Base-by-base conservation (phyloP, 306 rosid genomes). In the Vigna hirtella region DNA sequence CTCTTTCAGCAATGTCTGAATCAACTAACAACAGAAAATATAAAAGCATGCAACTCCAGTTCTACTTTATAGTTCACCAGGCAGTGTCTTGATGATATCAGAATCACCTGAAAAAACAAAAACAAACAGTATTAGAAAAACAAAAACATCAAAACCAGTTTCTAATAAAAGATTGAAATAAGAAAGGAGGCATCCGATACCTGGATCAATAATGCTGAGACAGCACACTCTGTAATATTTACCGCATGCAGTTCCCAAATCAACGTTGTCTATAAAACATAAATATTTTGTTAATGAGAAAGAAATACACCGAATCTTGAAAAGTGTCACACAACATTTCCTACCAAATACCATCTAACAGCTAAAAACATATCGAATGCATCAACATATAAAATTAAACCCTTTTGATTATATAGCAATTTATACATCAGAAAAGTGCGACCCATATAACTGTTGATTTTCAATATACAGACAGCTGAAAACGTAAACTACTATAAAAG, bases 221-320 rank as follows among this genome's bases (percentile, higher is more conserved):
- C 97, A 92, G 91, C 93, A 92, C 70, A 92, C 97, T 86, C 97
- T 90, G 87, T 28, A 92, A 50, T 88, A 92, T 65, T 90, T 92
- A 0, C 97, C 97, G 11, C 97, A 92, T 6, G 97, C 97, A 0
- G 97, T 92, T 16, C 95, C 97, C 83, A 92, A 79, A 51, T 92
- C 97, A 4, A 92, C 97, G 43, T 90, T 92, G 88, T 89, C 97
- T 90, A 74, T 17, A 1, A 30, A 76, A 6, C 43, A 76, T 9
- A 64, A 48, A 52, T 1, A 47, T 4, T 0, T 56, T 1, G 48
- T 56, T 56, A 62, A 24, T 0, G 13, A 70, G 64, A 49, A 13
- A 12, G 7, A 70, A 17, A 30, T n/a, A 24, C 42, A 13, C 9
- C 6, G 5, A 15, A 50, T 9, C 2, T n/a, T 43, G 2, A 47